Base-by-base conservation (phyloP, 2,329 filamentous ascomycete species). In the Thielaviopsis populi region DNA sequence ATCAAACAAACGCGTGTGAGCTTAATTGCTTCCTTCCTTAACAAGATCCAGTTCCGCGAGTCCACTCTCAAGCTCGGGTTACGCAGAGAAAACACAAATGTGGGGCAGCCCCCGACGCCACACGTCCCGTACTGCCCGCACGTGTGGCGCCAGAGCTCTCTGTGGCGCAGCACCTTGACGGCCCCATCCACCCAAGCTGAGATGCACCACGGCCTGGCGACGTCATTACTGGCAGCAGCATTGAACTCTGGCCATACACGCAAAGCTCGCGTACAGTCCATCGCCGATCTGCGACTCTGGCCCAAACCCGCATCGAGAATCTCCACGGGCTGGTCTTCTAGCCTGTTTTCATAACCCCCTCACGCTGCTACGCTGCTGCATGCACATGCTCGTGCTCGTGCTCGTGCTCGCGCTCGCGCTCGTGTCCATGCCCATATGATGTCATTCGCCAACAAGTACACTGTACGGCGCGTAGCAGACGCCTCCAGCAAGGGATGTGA, bases 391-490 rank as follows among this genome's bases (percentile, higher is more conserved):
- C n/a, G n/a, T n/a, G n/a, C n/a, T n/a, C n/a, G n/a, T n/a, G n/a
- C n/a, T n/a, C n/a, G n/a, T n/a, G n/a, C n/a, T n/a, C n/a, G n/a
- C n/a, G n/a, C n/a, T n/a, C n/a, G n/a, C n/a, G n/a, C n/a, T n/a
- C n/a, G n/a, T n/a, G n/a, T n/a, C 19, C 46, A 37, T n/a, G 30
- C 46, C n/a, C 42, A 8, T 17, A 13, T 56, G 64, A 81, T 80
- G 77, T 76, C 80, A 1, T 83, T 92, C 65, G 82, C 83, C 50
- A 97, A 97, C 71, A 74, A 88, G 37, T 97, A 92, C 76, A 84
- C 89, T 68, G 87, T 91, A 68, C 88, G 92, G 60, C 89, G 85
- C 69, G 92, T 97, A 42, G 91, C 91, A 13, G 90, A 95, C 37
- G 82, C 84, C n/a, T 82, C 87, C 1, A 82, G 89, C 13, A 95